phyloP scores from a whole-genome alignment of 2,329 filamentous ascomycete genomes.

The Penicillium expansum region DNA sequence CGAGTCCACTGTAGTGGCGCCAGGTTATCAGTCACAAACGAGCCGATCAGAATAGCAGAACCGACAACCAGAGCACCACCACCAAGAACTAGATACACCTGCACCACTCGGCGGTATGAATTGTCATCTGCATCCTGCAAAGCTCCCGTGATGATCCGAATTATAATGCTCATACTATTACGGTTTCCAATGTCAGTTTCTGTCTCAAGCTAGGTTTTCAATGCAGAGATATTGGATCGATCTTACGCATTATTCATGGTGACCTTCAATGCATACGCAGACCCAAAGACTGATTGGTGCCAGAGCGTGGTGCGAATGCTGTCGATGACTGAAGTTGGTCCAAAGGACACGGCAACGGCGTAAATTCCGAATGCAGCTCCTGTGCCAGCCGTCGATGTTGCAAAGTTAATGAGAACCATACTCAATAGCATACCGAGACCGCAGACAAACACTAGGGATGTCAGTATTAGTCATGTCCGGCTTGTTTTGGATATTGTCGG shows the following conservation, averaged over 20 bases:
- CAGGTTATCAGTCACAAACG: conserved; percentile 45
- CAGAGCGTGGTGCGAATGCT: conserved; percentile 59
- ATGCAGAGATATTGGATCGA: neutral
- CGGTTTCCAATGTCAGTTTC: neutral
- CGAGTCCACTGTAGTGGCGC: conserved; percentile 58
- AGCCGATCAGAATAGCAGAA: conserved; percentile 39
- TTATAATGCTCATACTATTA: conserved; percentile 57
- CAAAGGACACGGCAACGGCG: conserved; percentile 55
- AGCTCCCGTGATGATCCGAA: conserved; percentile 56
- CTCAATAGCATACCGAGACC: conserved; percentile 52
- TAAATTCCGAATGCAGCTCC: conserved; percentile 61
- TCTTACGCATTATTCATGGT: conserved; percentile 58
- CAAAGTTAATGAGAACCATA: conserved; percentile 57
- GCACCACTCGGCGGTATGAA: conserved; percentile 55
- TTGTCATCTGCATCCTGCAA: conserved; percentile 59
- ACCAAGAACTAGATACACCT: conserved; percentile 57
- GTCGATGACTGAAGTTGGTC: conserved; percentile 60
- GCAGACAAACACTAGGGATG: conserved; percentile 39
- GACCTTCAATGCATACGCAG: conserved; percentile 60
- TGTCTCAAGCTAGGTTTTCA: neutral
- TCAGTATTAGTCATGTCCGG: conserved; percentile 25
- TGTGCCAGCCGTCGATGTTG: conserved; percentile 50
- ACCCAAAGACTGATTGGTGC: conserved; percentile 60
- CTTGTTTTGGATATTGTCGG: too few relatives aligned
- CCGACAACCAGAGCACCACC: conserved; percentile 50